These are phyloP conservation scores for Albifimbria verrucaria DNA, from an alignment of 2,329 filamentous ascomycete species.

Conservation along the genomic window DNA sequence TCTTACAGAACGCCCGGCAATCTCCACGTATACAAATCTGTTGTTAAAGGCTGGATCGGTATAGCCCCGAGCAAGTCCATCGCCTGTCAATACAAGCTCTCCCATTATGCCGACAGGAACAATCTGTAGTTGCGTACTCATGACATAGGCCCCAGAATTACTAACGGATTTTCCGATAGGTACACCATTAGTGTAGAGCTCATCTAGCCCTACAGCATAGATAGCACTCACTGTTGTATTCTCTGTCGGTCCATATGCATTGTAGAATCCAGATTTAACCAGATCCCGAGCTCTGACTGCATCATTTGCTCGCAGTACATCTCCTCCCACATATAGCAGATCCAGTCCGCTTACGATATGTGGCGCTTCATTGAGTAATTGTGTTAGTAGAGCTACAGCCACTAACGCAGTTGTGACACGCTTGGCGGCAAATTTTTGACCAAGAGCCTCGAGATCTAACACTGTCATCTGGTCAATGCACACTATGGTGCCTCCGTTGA, in stretches of 20 bases:
- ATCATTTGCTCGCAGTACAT: conserved; percentile 10
- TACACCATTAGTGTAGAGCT: conserved; percentile 10
- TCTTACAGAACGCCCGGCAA: conserved; percentile 3
- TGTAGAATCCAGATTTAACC: conserved; percentile 1
- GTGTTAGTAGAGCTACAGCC: conserved; percentile 12
- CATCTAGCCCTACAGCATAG: conserved; percentile 1
- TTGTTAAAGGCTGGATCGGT: conserved; percentile 10
- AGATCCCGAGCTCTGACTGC: background rate
- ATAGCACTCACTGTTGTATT: conserved; percentile 9
- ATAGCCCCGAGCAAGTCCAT: conserved; percentile 21
- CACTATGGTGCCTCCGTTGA: conserved; percentile 15
- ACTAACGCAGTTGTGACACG: conserved; percentile 6
- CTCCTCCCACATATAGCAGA: conserved; percentile 10
- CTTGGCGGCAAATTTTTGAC: conserved; percentile 4
- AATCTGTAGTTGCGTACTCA: conserved; percentile 17
- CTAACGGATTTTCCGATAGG: conserved; percentile 15
- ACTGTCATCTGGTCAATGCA: conserved; percentile 14
- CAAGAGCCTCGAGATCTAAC: conserved; percentile 9
- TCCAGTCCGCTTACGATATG: conserved; percentile 6
- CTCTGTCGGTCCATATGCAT: conserved; percentile 16
- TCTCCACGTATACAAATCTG: conserved; percentile 12
- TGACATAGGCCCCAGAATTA: conserved; percentile 18
- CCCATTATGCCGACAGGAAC: conserved; percentile 22
- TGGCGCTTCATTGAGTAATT: conserved; percentile 7
- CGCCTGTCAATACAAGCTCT: conserved; percentile 23